A percentile compares a stretch with the other conserved stretches of the same genome.
These are phyloP conservation scores for Ceratobasidium sp. DNA, from an alignment of 1,284 basidiomycete species.

Conservation along the genomic window DNA sequence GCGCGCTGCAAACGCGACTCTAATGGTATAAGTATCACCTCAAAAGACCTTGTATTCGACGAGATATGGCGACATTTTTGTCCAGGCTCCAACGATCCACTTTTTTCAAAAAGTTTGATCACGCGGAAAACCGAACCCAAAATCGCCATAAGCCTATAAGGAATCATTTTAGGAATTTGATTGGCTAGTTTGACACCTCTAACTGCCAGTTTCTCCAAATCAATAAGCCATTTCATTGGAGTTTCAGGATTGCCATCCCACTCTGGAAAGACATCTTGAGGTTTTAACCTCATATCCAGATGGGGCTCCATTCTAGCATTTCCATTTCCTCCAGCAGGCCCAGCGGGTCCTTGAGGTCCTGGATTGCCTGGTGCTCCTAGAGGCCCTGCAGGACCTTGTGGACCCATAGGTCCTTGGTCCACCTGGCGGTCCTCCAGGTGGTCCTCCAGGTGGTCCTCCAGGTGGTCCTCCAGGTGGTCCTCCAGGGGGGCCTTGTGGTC, in stretches of 20 bases:
- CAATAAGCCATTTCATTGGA: background rate
- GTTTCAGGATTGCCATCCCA: constrained; percentile 2
- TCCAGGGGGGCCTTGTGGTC: background rate
- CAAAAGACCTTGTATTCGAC: too few species aligned
- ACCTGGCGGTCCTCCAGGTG: background rate
- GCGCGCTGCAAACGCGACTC: too few species aligned
- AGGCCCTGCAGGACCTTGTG: background rate
- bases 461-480: background rate
- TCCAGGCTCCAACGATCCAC: too few species aligned
- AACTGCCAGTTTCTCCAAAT: background rate
- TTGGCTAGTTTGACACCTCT: background rate
- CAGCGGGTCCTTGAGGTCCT: background rate
- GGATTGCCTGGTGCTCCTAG: background rate
- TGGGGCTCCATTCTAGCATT: background rate
- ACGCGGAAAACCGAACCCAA: too few species aligned
- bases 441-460: background rate
- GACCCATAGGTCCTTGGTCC: too few species aligned
- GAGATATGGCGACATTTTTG: too few species aligned
- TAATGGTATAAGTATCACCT: too few species aligned
- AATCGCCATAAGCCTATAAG: background rate
- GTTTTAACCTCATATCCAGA: constrained; percentile 2
- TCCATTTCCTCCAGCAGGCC: constrained; percentile 1
- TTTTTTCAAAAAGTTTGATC: too few species aligned
- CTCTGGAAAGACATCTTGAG: background rate
- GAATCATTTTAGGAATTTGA: background rate